These are phyloP conservation scores for Ananas comosus DNA, from an alignment of 176 grass and related monocot species.

Conservation along the genomic window DNA sequence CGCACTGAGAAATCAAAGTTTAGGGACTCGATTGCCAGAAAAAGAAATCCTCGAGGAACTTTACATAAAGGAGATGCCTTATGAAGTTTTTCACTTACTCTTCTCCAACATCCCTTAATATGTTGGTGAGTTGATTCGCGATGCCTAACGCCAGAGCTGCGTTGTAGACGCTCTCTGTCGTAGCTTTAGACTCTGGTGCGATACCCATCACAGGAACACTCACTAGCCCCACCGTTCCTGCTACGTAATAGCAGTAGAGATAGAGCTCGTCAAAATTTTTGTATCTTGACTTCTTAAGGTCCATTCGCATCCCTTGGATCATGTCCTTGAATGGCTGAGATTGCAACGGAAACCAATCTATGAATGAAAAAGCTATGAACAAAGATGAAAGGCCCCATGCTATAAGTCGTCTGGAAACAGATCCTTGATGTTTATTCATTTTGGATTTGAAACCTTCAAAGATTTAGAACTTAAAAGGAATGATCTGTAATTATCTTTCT, in stretches of 20 bases:
- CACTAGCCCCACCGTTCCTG: constrained; percentile 84
- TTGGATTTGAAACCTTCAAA: too few species aligned
- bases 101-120: constrained; percentile 82
- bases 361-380: neutral
- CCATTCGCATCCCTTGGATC: constrained; percentile 93
- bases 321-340: constrained; percentile 85
- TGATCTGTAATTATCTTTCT: too few species aligned
- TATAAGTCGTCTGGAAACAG: too few species aligned
- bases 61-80: too few species aligned
- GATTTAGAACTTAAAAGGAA: too few species aligned
- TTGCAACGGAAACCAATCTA: neutral
- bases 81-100: constrained; percentile 45
- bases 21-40: too few species aligned
- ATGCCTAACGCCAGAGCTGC: constrained; percentile 73
- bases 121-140: constrained; percentile 95
- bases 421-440: too few species aligned
- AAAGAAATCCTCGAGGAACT: too few species aligned
- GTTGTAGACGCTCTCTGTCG: constrained; percentile 51
- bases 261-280: constrained; percentile 84
- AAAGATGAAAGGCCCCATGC: neutral
- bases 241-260: constrained; percentile 96
- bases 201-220: constrained; percentile 83
- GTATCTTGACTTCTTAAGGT: constrained; percentile 59
- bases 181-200: constrained; percentile 46
- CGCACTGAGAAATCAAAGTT: constrained; percentile 27